Percentiles rank a stretch among this genome's conserved stretches.
These are phyloP conservation scores for Gossypium herbaceum DNA, from an alignment of 345 rosid genomes.

Conservation along the genomic window DNA sequence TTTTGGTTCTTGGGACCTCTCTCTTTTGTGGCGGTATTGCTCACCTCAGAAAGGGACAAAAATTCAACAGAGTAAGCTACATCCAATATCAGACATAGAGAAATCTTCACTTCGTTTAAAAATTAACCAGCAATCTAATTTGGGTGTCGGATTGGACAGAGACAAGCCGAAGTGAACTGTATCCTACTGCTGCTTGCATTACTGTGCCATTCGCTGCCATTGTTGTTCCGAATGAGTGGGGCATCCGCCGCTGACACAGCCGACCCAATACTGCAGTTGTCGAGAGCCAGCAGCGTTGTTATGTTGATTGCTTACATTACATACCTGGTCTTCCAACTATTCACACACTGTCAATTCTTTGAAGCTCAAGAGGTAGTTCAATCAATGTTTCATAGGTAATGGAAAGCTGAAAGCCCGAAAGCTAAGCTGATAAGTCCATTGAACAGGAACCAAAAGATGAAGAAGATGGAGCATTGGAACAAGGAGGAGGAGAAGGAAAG, in stretches of 20 bases:
- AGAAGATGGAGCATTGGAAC: conserved; percentile 28
- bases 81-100: background rate
- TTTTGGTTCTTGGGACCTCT: conserved; percentile 88
- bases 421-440: background rate
- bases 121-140: background rate
- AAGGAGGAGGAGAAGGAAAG: conserved; percentile 52
- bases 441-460: conserved; percentile 48
- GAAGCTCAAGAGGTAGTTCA: conserved; percentile 50
- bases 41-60: conserved; percentile 57
- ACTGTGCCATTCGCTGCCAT: conserved; percentile 73
- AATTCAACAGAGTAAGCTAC: conserved; percentile 61
- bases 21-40: conserved; percentile 84
- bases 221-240: conserved; percentile 46
- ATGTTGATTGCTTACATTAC: conserved; percentile 77
- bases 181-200: conserved; percentile 60
- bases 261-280: conserved; percentile 47
- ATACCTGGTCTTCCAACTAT: conserved; percentile 72
- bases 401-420: background rate
- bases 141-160: conserved; percentile 35
- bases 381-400: background rate
- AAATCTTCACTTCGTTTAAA: background rate
- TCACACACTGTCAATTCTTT: conserved; percentile 68
- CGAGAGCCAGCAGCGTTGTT: conserved; percentile 75
- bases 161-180: conserved; percentile 81
- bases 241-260: conserved; percentile 25